These are phyloP conservation scores for Echinochloa phyllopogon DNA, from an alignment of 176 grass and related monocot genomes.

Conservation along the genomic window DNA sequence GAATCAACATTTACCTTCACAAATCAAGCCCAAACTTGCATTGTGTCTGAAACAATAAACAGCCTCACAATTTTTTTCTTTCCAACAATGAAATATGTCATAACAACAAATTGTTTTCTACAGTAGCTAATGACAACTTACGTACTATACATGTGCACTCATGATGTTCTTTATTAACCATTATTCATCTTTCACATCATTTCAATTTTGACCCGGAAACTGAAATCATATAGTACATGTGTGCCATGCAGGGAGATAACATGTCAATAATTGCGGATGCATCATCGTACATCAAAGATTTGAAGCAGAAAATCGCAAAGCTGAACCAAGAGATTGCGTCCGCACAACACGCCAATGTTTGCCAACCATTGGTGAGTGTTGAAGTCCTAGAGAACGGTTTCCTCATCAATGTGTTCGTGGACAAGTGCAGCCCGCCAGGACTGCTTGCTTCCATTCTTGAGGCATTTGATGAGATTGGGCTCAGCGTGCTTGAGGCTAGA, in stretches of 20 bases:
- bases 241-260: slow-evolving; percentile 50
- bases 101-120: not conserved
- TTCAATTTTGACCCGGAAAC: not conserved
- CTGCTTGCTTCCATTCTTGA: slow-evolving; percentile 62
- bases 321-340: slow-evolving; percentile 62
- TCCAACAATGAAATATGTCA: not conserved
- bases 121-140: not conserved
- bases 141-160: not conserved
- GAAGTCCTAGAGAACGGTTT: slow-evolving; percentile 56
- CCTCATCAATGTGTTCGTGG: slow-evolving; percentile 66
- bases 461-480: slow-evolving; percentile 68
- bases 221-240: not conserved
- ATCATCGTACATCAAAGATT: slow-evolving; percentile 71
- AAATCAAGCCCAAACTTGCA: not conserved
- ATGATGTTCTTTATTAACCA: not conserved
- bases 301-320: slow-evolving; percentile 73
- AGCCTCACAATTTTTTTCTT: not conserved
- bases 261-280: slow-evolving; percentile 78
- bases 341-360: slow-evolving; percentile 11
- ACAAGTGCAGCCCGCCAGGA: slow-evolving; percentile 56
- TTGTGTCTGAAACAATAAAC: not conserved
- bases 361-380: slow-evolving; percentile 63
- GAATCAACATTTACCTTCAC: not conserved
- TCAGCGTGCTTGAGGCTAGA: slow-evolving; percentile 61
- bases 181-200: not conserved